Conservation (phyloP, 371 early-diverging fungal genomes). For the Haplosporangium sp. region DNA sequence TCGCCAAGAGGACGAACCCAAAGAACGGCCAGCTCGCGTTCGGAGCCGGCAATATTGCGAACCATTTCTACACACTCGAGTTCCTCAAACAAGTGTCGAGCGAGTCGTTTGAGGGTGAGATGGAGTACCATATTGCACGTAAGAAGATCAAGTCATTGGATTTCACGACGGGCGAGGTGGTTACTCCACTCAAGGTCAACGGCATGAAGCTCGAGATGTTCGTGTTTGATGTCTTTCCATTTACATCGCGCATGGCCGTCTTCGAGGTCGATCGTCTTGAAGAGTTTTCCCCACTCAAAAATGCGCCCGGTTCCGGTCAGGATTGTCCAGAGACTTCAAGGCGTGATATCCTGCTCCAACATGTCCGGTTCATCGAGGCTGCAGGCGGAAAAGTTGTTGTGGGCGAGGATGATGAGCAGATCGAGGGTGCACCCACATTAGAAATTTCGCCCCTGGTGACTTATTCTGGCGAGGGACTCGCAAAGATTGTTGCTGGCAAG, state of each 20-base stretch:
- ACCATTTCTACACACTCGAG: conserved; percentile 95
- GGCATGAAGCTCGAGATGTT: conserved; percentile 98
- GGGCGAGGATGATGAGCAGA: conserved; percentile 64
- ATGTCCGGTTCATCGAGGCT: conserved; percentile 82
- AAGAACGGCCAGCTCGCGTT: conserved; percentile 78
- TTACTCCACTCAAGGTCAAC: conserved; percentile 83
- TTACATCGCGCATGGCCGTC: conserved; percentile 86
- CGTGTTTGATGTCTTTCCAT: conserved; percentile 89
- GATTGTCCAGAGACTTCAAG: conserved; percentile 96
- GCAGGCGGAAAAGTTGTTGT: conserved; percentile 85
- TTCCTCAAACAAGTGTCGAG: conserved; percentile 91
- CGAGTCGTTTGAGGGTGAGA: conserved; percentile 79
- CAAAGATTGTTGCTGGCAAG: conserved; percentile 39
- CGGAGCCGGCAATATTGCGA: conserved; percentile 97
- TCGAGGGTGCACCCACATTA: conserved; percentile 60
- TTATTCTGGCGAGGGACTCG: conserved; percentile 94
- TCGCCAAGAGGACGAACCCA: conserved; percentile 74
- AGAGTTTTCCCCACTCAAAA: conserved; percentile 98
- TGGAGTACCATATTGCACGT: conserved; percentile 95
- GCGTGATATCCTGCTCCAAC: conserved; percentile 87
- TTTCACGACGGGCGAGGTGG: conserved; percentile 73
- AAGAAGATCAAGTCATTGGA: conserved; percentile 97
- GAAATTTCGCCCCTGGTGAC: conserved; percentile 92
- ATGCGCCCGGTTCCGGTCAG: conserved; percentile 88
- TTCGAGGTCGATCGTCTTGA: conserved; percentile 92